Evolutionary conservation across 78 protist genomes (phyloP), one percentile per base, ranked within the genome.

Genomic region (Neovahlkampfia damariscottae): DNA sequence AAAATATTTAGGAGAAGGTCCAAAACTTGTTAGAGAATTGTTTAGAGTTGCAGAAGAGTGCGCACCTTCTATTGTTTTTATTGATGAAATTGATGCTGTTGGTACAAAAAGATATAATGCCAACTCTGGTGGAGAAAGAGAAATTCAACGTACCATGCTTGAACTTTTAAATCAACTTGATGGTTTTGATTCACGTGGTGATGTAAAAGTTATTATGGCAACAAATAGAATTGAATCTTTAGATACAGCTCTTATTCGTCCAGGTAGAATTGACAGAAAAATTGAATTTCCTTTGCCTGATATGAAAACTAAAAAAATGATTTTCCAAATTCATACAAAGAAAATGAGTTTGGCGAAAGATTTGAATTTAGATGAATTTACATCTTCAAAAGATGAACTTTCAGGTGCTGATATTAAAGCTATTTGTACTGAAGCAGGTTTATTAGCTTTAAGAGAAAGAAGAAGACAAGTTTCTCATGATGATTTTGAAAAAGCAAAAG

Each of bases 51-150:
- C 99, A 0, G 92, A 93, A 19, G 98, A 95, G 71, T 74, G 77
- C 62, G 97, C 99, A 8, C 99, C 99, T 29, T 83, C 98, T 69
- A 97, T 98, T 36, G 97, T 98, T 67, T 97, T 97, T 88, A 97
- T 98, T 40, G 99, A 98, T 81, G 99, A 98, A 81, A 98, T 98
- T 41, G 99, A 98, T 69, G 99, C 99, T 29, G 92, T 98, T 19
- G 99, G 99, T 31, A 95, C 98, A 58, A 97, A 97, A 79, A 73
- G 96, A 40, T 96, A 94, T 83, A 98, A 96, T 76, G 70, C 97
- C 3, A 88, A 84, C 9, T 81, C 90, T 0, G 97, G 97, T n/a
- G 99, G 99, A 8, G 98, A 96, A 82, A 69, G 92, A 35, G 99
- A 98, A 77, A 96, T 98, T 77, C 99, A 98, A 87, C 84, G 99